A percentile compares a stretch with the other conserved stretches of the same genome.
Conservation (phyloP, 139 green algal genomes). For the Ulvella scutata region DNA sequence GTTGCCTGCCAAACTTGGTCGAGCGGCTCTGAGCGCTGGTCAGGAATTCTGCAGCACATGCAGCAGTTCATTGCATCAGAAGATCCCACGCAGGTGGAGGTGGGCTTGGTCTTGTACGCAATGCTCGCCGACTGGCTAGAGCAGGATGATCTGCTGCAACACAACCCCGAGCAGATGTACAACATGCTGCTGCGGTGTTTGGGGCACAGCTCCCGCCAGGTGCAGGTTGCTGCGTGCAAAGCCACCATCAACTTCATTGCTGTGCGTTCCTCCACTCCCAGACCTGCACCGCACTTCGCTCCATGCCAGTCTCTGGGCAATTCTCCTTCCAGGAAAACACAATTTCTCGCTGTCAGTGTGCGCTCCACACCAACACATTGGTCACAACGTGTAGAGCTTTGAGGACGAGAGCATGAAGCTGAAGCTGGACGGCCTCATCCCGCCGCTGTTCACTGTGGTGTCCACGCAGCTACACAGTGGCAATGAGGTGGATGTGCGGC, state of each 20-base stretch:
- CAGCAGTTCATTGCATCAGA: neutral
- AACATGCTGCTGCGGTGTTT: neutral
- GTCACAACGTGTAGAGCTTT: constrained; percentile 1
- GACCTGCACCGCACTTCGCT: no score
- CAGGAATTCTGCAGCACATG: neutral
- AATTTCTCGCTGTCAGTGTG: no score
- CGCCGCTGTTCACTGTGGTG: neutral
- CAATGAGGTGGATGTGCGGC: neutral
- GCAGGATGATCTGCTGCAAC: neutral
- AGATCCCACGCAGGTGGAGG: neutral
- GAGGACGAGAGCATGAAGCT: neutral
- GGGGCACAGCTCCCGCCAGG: neutral
- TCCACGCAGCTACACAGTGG: neutral
- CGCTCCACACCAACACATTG: no score
- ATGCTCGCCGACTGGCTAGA: neutral
- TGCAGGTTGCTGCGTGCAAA: neutral
- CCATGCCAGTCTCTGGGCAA: no score
- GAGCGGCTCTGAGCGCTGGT: neutral
- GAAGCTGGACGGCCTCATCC: neutral
- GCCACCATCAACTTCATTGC: neutral
- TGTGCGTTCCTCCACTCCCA: neutral
- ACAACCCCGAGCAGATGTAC: neutral
- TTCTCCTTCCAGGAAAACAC: no score
- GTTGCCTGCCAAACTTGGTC: neutral
- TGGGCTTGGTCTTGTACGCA: neutral